Percentiles rank a stretch among this genome's conserved stretches.
Evolutionary conservation across 768 basidiomycete species (phyloP).

Genomic region (Peribolospora baueri): DNA sequence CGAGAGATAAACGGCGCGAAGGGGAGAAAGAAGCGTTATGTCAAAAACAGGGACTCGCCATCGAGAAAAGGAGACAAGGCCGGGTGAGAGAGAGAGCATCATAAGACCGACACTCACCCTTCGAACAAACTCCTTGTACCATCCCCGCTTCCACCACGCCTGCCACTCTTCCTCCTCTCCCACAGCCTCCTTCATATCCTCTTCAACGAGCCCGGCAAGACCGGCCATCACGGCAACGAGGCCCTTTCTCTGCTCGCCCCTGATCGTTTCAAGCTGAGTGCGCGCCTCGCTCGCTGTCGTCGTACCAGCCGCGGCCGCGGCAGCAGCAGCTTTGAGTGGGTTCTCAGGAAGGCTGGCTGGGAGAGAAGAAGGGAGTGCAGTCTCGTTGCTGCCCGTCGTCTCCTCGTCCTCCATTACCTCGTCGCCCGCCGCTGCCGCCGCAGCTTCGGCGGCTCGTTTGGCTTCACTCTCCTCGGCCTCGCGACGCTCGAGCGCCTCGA

Average conservation of each 20-base stretch:
- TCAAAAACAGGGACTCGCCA: too few relatives aligned
- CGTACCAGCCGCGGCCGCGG: not conserved
- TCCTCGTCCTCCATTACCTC: slow-evolving; percentile 26
- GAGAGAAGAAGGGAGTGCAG: slow-evolving; percentile 26
- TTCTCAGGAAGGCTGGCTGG: slow-evolving; percentile 51
- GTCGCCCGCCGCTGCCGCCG: slow-evolving; percentile 37
- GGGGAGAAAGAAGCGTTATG: too few relatives aligned
- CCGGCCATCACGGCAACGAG: slow-evolving; percentile 48
- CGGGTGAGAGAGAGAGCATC: not conserved
- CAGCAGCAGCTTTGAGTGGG: slow-evolving; percentile 21
- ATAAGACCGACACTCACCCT: slow-evolving; percentile 28
- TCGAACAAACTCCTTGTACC: slow-evolving; percentile 73
- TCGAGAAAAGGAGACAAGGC: not conserved
- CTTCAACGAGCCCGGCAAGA: slow-evolving; percentile 45
- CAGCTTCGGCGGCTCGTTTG: slow-evolving; percentile 44
- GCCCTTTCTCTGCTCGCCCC: slow-evolving; percentile 49
- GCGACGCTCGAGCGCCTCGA: slow-evolving; percentile 40
- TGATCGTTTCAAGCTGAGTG: slow-evolving; percentile 25
- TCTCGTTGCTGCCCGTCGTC: slow-evolving; percentile 25
- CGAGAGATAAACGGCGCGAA: too few relatives aligned
- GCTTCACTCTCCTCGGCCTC: slow-evolving; percentile 65
- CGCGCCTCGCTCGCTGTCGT: not conserved
- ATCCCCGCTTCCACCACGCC: slow-evolving; percentile 69
- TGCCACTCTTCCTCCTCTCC: slow-evolving; percentile 60
- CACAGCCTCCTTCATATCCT: slow-evolving; percentile 39